A percentile compares a stretch with the other conserved stretches of the same genome.
These are phyloP conservation scores for Talaromyces sp. DNA, from an alignment of 2,329 filamentous ascomycete species.

Conservation along the genomic window DNA sequence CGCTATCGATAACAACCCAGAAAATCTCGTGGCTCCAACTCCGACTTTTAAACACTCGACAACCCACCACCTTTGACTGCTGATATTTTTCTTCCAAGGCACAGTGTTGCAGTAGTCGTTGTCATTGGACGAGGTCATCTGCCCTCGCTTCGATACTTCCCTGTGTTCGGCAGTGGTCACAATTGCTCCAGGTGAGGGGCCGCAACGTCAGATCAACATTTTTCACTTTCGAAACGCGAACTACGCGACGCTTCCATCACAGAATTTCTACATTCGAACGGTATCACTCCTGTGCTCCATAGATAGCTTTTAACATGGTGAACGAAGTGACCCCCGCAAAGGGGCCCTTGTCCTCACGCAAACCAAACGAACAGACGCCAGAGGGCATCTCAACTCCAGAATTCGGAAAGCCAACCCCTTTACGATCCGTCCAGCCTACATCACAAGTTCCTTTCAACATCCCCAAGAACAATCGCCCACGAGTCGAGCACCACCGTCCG, in stretches of 20 bases:
- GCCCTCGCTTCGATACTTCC: background rate
- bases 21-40: background rate
- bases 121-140: background rate
- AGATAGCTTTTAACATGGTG: constrained; percentile 42
- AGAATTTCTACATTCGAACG: background rate
- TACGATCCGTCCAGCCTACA: constrained; percentile 46
- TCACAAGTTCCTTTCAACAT: constrained; percentile 51
- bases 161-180: background rate
- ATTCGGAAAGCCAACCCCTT: constrained; percentile 58
- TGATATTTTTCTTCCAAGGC: background rate
- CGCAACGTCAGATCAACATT: background rate
- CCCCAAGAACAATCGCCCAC: constrained; percentile 47
- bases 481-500: constrained; percentile 50
- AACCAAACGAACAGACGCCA: constrained; percentile 33
- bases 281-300: background rate
- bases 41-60: background rate
- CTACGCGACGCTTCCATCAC: background rate
- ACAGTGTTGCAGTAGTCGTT: background rate
- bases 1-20: constrained; percentile 18
- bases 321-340: constrained; percentile 49
- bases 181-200: background rate
- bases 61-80: background rate
- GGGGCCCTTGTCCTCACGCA: constrained; percentile 34
- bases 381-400: constrained; percentile 43
- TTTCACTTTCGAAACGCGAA: too few relatives aligned